Evolutionary conservation across 2,329 filamentous ascomycete genomes (phyloP).

Genomic region (Sporothrix globosa): DNA sequence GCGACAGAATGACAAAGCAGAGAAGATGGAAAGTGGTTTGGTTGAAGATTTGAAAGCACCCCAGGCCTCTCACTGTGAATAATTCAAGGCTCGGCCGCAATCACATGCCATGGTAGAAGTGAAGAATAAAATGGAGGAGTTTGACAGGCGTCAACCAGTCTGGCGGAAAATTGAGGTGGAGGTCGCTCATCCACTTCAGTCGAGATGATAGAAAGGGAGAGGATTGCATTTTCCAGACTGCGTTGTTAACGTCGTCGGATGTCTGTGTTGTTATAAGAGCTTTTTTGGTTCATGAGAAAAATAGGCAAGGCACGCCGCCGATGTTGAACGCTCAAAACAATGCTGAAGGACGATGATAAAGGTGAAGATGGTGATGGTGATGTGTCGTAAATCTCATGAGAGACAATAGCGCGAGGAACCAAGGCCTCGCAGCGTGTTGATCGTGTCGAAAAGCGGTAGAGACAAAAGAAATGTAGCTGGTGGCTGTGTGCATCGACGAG

Average conservation of each 20-base stretch:
- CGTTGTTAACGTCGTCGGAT: background rate
- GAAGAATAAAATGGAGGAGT: background rate
- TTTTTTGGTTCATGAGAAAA: background rate
- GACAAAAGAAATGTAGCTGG: conserved; percentile 37
- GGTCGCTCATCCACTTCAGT: background rate
- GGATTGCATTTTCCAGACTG: background rate
- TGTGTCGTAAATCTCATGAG: conserved; percentile 12
- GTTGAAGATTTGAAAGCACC: conserved; percentile 3
- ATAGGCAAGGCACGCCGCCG: background rate
- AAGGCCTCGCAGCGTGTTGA: conserved; percentile 9
- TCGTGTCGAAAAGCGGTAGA: conserved; percentile 7
- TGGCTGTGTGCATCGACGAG: conserved; percentile 42
- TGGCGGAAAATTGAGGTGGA: background rate
- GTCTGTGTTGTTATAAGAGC: conserved; percentile 8
- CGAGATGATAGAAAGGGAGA: background rate
- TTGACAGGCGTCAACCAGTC: conserved; percentile 5
- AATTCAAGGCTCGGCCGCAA: conserved; percentile 22
- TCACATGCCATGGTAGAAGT: conserved; percentile 13
- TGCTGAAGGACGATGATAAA: background rate
- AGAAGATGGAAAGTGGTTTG: background rate
- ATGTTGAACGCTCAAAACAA: conserved; percentile 4
- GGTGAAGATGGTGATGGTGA: background rate
- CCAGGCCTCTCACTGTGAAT: conserved; percentile 22
- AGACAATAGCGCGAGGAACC: conserved; percentile 9
- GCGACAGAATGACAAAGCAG: background rate